A percentile compares a stretch with the other conserved stretches of the same genome.
phyloP scores from a whole-genome alignment of 2,329 filamentous ascomycete genomes.

The Hypoxylon sp. region DNA sequence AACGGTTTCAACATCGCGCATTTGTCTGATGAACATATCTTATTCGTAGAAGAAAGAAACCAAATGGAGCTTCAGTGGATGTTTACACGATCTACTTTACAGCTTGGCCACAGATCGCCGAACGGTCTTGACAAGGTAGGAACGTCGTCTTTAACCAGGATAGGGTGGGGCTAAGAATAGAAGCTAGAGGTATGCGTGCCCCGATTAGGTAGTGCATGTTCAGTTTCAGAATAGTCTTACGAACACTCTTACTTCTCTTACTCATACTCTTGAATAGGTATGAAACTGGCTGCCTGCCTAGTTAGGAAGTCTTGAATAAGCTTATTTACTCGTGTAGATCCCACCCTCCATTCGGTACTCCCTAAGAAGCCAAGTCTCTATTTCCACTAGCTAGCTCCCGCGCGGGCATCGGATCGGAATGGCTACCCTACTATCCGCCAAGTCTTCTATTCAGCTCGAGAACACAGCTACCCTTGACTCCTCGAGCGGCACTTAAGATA shows the following conservation, averaged over 20 bases:
- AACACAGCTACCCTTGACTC: constrained; percentile 6
- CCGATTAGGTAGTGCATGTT: constrained; percentile 7
- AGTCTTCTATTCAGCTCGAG: constrained; percentile 3
- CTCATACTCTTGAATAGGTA: constrained; percentile 11
- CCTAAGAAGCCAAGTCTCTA: constrained; percentile 15
- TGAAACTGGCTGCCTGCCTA: constrained; percentile 1
- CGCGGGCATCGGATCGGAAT: constrained; percentile 14
- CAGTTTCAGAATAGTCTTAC: constrained; percentile 10
- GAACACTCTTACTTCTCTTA: constrained; percentile 11
- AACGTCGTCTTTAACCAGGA: not conserved
- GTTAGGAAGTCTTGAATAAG: constrained; percentile 17
- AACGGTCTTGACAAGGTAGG: constrained; percentile 7
- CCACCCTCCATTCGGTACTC: constrained; percentile 10
- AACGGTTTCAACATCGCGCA: constrained; percentile 7
- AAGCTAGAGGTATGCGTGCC: not conserved
- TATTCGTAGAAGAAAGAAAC: not conserved
- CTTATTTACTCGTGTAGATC: constrained; percentile 9
- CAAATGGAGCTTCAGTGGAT: constrained; percentile 11
- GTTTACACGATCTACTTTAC: constrained; percentile 9
- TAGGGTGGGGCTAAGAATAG: not conserved
- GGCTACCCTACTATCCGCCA: constrained; percentile 13
- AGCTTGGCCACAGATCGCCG: constrained; percentile 13
- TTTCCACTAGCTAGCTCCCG: constrained; percentile 16
- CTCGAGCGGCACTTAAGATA: constrained; percentile 14
- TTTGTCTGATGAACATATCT: not conserved